Evolutionary conservation across 345 rosid genomes (phyloP).

Genomic region (Ceriops tagal): DNA sequence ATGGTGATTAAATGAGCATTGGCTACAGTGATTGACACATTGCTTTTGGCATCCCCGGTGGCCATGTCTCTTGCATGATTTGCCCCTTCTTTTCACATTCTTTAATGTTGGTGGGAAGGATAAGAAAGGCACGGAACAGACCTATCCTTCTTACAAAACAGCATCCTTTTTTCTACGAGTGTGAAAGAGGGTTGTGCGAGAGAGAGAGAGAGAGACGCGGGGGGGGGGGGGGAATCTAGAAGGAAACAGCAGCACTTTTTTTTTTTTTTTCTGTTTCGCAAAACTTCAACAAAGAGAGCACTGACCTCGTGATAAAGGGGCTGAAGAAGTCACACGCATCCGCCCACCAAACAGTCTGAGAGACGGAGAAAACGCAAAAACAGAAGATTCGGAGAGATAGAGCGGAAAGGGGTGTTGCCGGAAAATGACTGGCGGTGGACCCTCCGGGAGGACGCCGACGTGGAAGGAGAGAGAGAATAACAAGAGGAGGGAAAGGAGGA

Average conservation of each 20-base stretch:
- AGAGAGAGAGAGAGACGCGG: not conserved
- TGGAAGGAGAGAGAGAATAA: constrained; percentile 37
- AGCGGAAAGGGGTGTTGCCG: not conserved
- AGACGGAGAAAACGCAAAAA: not conserved
- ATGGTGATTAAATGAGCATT: no score
- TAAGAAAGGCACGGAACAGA: not conserved
- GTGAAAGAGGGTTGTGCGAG: constrained; percentile 4
- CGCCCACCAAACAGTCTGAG: not conserved
- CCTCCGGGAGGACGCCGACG: constrained; percentile 30
- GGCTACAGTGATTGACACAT: no score
- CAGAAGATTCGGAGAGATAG: no score
- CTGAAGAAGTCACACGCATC: not conserved
- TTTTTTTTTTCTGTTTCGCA: not conserved
- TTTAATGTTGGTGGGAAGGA: not conserved
- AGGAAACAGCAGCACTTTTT: not conserved
- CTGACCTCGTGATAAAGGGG: constrained; percentile 15
- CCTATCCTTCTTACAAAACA: not conserved
- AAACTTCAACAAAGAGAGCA: constrained; percentile 21
- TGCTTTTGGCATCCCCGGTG: not conserved
- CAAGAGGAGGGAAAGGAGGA: constrained; percentile 31
- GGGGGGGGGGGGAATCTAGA: not conserved
- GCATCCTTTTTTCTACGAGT: not conserved
- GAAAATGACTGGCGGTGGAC: constrained; percentile 32
- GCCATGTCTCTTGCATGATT: not conserved
- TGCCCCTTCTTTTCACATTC: not conserved